Conservation (phyloP, 345 rosid species). For the Lepidium aucheri region DNA sequence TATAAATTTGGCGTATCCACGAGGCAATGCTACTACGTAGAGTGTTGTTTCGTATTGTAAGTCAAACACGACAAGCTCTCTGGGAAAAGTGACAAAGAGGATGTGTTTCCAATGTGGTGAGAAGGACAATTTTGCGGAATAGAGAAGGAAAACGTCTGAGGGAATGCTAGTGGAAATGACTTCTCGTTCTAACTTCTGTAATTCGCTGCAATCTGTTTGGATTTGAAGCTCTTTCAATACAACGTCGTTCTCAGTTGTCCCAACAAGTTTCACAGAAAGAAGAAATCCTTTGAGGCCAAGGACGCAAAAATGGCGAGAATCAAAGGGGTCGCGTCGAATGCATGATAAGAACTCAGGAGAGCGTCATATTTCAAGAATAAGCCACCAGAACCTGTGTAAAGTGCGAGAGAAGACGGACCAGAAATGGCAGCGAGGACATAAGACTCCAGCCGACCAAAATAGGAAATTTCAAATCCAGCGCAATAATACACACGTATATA, state of each 20-base stretch:
- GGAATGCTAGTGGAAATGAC: constrained; percentile 13
- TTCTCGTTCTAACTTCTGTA: constrained; percentile 58
- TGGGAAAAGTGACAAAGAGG: constrained; percentile 54
- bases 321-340: constrained; percentile 68
- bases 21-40: constrained; percentile 52
- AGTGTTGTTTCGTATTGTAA: constrained; percentile 60
- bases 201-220: constrained; percentile 47
- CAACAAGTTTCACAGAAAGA: constrained; percentile 49
- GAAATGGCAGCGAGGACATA: constrained; percentile 55
- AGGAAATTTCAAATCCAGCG: no score
- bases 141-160: constrained; percentile 42
- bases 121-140: constrained; percentile 51
- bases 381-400: constrained; percentile 35
- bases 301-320: constrained; percentile 63
- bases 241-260: constrained; percentile 47
- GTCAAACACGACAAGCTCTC: constrained; percentile 76
- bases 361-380: constrained; percentile 70
- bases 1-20: constrained; percentile 66
- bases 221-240: constrained; percentile 39
- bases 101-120: constrained; percentile 75
- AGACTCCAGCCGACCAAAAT: constrained; percentile 34
- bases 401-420: constrained; percentile 54
- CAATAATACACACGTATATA: no score
- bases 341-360: constrained; percentile 64
- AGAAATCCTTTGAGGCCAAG: constrained; percentile 61